Conservation (phyloP, 441 rosid species). For the Bruguiera hainesii region DNA sequence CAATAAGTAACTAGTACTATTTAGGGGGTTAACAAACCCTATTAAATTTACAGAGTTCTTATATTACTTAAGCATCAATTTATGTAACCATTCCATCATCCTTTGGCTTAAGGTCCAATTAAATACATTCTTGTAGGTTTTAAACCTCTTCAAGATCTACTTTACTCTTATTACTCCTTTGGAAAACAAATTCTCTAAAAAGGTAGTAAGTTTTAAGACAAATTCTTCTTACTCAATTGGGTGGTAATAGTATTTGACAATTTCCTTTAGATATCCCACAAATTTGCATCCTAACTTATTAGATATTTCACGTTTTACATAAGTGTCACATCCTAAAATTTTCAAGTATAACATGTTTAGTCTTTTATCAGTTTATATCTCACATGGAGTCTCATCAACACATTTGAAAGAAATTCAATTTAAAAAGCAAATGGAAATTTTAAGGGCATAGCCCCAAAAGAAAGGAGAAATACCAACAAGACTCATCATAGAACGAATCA, state of each 20-base stretch:
- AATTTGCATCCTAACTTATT: no score
- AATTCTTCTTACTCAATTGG: no score
- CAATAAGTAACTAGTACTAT: background rate
- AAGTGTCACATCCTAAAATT: background rate
- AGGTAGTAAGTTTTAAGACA: background rate
- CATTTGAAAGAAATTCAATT: no score
- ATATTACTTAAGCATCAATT: background rate
- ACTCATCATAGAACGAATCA: no score
- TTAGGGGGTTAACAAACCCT: background rate
- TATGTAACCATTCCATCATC: background rate
- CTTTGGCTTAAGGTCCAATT: background rate
- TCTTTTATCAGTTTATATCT: no score
- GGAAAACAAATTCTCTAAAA: background rate
- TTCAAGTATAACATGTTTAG: no score
- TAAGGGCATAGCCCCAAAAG: no score
- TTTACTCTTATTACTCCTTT: background rate
- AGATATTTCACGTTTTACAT: no score
- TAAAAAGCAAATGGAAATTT: background rate
- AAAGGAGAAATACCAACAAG: no score
- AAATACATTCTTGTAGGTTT: no score
- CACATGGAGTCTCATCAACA: no score
- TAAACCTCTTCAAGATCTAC: background rate
- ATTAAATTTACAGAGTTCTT: background rate
- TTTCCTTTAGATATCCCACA: background rate
- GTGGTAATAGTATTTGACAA: background rate